Evolutionary conservation across 495 filamentous ascomycete species (phyloP).

Genomic region (Podospora appendiculata): DNA sequence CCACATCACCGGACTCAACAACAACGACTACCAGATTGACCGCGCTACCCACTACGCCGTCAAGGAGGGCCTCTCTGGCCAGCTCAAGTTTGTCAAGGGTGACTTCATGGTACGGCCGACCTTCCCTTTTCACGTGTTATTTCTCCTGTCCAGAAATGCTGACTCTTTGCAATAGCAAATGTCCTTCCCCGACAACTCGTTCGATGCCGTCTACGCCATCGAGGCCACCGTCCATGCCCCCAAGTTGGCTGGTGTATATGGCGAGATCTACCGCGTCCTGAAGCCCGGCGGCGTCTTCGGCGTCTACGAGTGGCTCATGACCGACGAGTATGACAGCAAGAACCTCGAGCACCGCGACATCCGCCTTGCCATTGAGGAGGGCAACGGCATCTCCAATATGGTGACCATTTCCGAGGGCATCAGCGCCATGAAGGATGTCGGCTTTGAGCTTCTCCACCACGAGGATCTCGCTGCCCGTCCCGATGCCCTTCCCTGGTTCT

Average conservation of each 20-base stretch:
- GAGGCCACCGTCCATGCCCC: constrained; percentile 96
- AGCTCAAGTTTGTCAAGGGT: constrained; percentile 87
- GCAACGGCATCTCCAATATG: constrained; percentile 98
- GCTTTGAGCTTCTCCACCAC: constrained; percentile 77
- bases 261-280: constrained; percentile 87
- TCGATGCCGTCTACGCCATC: constrained; percentile 97
- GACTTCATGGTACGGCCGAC: constrained; percentile 76
- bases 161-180: constrained; percentile 62
- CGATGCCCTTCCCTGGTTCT: constrained; percentile 88
- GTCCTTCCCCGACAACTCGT: constrained; percentile 83
- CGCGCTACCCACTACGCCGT: constrained; percentile 80
- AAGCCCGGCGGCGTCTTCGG: constrained; percentile 96
- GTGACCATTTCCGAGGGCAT: constrained; percentile 79
- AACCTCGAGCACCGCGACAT: constrained; percentile 85
- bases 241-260: constrained; percentile 88
- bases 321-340: constrained; percentile 84
- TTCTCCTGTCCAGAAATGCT: not conserved
- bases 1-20: constrained; percentile 91
- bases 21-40: constrained; percentile 99
- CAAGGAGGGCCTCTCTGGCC: constrained; percentile 71
- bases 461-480: constrained; percentile 83
- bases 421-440: constrained; percentile 77
- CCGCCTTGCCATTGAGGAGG: constrained; percentile 91
- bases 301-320: constrained; percentile 99
- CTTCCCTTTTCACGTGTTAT: not conserved